phyloP scores from a whole-genome alignment of 495 filamentous ascomycete genomes.

The Neurospora sp. region DNA sequence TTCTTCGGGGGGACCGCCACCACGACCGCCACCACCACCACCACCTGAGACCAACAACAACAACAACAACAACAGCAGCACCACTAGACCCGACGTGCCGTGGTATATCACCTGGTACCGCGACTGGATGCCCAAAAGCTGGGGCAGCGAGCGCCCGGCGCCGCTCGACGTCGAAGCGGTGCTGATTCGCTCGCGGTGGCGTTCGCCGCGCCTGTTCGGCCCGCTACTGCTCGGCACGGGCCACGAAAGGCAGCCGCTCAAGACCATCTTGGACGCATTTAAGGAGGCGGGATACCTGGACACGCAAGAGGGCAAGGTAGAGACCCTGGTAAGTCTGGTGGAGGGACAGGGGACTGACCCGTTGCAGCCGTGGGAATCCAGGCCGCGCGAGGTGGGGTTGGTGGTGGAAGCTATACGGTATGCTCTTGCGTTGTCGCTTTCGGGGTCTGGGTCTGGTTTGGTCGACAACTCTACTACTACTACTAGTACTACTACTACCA shows the following conservation, averaged over 20 bases:
- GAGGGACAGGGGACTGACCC: not conserved
- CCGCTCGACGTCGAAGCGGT: not conserved
- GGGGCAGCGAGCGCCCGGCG: not conserved
- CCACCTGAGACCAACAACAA: not conserved
- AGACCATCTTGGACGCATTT: not conserved
- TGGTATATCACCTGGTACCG: not conserved
- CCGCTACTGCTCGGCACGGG: not conserved
- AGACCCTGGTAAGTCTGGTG: not conserved
- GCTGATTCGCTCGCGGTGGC: not conserved
- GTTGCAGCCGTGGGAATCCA: not conserved
- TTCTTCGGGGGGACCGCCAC: not conserved
- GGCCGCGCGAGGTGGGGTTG: not conserved
- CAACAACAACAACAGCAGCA: not conserved
- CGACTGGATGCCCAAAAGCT: not conserved
- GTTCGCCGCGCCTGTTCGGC: not conserved
- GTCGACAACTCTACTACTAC: not conserved
- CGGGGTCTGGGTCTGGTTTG: not conserved
- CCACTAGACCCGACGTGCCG: not conserved
- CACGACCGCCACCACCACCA: not conserved
- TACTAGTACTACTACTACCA: not conserved
- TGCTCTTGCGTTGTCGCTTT: not conserved
- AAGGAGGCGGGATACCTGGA: not conserved
- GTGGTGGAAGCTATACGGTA: not conserved
- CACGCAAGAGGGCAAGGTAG: not conserved
- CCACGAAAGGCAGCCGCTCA: not conserved